Percentiles rank a stretch among this genome's conserved stretches.
phyloP scores from a whole-genome alignment of 176 grass and related monocot species.

The Hsuehochloa calcarea region DNA sequence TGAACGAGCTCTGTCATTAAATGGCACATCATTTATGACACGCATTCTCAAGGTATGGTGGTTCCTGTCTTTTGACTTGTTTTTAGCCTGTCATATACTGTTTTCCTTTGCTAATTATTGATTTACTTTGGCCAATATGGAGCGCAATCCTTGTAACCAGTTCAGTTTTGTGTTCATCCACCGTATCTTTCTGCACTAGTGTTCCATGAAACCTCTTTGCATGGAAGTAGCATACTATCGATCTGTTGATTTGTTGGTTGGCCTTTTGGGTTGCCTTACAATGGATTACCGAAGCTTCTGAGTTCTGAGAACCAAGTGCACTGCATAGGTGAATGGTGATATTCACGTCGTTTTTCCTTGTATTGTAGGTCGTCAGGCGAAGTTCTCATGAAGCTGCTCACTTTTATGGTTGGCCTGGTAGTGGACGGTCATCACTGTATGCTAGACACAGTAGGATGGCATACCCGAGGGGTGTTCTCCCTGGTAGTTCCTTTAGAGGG shows the following conservation, averaged over 20 bases:
- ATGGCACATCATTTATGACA: conserved; percentile 96
- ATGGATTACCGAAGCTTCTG: neutral
- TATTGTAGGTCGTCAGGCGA: conserved; percentile 60
- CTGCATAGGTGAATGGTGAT: neutral
- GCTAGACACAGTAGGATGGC: conserved; percentile 55
- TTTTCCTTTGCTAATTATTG: neutral
- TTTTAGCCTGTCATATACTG: neutral
- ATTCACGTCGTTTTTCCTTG: conserved; percentile 1
- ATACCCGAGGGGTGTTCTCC: conserved; percentile 59
- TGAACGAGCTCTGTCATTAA: conserved; percentile 77
- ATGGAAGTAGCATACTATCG: neutral
- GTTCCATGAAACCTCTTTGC: conserved; percentile 5
- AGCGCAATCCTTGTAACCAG: neutral
- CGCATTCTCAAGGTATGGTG: conserved; percentile 81
- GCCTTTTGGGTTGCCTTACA: conserved; percentile 8
- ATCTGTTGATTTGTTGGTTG: neutral
- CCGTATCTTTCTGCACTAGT: neutral
- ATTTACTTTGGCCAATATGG: neutral
- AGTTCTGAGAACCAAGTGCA: neutral
- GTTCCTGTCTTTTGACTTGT: neutral
- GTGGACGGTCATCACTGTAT: conserved; percentile 48
- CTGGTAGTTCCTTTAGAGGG: conserved; percentile 50
- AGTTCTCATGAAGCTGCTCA: conserved; percentile 89
- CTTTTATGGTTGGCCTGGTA: conserved; percentile 68
- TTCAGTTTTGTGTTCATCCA: conserved; percentile 1